Evolutionary conservation across 257 asterid species (phyloP).

Genomic region (Capsicum rhomboideum): DNA sequence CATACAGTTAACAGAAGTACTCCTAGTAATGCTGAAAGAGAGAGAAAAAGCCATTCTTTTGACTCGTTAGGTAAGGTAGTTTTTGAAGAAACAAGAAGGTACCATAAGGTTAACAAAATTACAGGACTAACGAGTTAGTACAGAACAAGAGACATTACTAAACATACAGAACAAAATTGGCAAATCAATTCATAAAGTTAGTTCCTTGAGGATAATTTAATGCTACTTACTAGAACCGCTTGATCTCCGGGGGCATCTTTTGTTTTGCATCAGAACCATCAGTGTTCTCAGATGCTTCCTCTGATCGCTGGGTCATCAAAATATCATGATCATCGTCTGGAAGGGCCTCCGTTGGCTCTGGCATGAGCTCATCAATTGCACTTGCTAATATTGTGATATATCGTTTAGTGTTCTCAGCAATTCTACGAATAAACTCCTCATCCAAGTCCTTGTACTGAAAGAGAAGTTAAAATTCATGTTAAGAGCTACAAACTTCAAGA

Average conservation of each 20-base stretch:
- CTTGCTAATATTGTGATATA: slow-evolving; percentile 70
- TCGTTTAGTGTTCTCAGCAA: slow-evolving; percentile 71
- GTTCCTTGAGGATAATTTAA: not conserved
- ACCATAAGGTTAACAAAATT: not conserved
- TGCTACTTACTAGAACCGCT: slow-evolving; percentile 68
- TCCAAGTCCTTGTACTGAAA: slow-evolving; percentile 74
- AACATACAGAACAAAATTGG: not conserved
- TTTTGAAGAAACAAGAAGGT: not conserved
- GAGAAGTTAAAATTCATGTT: not conserved
- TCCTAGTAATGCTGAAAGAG: not conserved
- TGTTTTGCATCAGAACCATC: slow-evolving; percentile 68
- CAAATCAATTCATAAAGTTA: not conserved
- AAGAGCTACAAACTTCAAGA: not conserved
- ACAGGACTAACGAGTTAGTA: not conserved
- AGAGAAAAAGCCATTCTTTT: not conserved
- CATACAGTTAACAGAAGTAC: not conserved
- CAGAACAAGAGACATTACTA: not conserved
- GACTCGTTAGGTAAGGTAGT: not conserved
- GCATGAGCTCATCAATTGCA: slow-evolving; percentile 90
- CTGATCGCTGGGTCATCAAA: slow-evolving; percentile 76
- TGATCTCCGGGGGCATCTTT: slow-evolving; percentile 86
- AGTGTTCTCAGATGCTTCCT: slow-evolving; percentile 52
- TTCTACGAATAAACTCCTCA: slow-evolving; percentile 72
- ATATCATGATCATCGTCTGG: slow-evolving; percentile 84
- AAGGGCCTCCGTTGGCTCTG: slow-evolving; percentile 80